These are phyloP conservation scores for Nematodospora anomalae DNA, from an alignment of 1,139 yeast species.

Conservation along the genomic window DNA sequence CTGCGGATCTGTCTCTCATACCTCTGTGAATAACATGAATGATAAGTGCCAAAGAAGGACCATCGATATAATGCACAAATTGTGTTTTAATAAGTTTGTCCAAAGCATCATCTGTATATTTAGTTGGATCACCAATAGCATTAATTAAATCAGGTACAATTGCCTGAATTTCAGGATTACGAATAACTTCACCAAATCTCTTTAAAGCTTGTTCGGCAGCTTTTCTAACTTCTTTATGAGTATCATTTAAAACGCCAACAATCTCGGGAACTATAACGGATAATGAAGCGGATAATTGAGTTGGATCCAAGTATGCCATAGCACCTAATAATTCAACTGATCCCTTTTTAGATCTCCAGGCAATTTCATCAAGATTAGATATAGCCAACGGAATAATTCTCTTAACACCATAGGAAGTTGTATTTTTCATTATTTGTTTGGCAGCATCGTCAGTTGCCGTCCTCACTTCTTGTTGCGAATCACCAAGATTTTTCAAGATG, in stretches of 20 bases:
- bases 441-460: constrained; percentile 88
- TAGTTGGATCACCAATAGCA: constrained; percentile 96
- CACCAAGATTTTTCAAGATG: constrained; percentile 81
- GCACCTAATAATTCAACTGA: constrained; percentile 94
- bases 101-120: constrained; percentile 81
- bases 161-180: constrained; percentile 93
- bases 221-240: constrained; percentile 94
- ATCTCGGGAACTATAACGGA: constrained; percentile 93
- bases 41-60: constrained; percentile 93
- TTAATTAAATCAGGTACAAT: constrained; percentile 85
- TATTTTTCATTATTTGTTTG: constrained; percentile 81
- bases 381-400: constrained; percentile 89
- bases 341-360: constrained; percentile 97
- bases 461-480: constrained; percentile 79
- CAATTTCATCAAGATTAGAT: constrained; percentile 79
- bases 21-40: constrained; percentile 96
- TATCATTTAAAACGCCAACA: constrained; percentile 90
- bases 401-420: constrained; percentile 91
- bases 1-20: constrained; percentile 89
- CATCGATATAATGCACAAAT: constrained; percentile 96
- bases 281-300: constrained; percentile 85
- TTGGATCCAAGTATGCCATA: constrained; percentile 96
- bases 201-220: constrained; percentile 90
- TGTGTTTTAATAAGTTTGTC: constrained; percentile 87
- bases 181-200: constrained; percentile 92